Evolutionary conservation across 1,284 basidiomycete genomes (phyloP), one percentile per base, ranked within the genome.

Genomic region (Fomes fomentarius): DNA sequence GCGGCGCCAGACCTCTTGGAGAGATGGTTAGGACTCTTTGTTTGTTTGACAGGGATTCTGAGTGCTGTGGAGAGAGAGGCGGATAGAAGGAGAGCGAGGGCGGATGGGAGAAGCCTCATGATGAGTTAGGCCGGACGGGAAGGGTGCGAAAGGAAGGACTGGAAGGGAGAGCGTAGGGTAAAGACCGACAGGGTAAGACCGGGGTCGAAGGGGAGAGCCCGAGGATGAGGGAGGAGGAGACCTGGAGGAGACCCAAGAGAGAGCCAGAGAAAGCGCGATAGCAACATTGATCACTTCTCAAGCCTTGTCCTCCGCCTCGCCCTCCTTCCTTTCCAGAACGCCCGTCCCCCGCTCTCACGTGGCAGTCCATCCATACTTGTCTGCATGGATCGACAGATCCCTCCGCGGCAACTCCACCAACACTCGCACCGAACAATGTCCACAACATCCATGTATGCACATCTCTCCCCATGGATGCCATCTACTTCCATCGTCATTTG

Each of bases 41-140:
- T 61, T 43, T 69, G 63, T 34, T 57, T 65, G 44, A 73, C 33
- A 31, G 72, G 68, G 44, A 72, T 60, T 45, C 61, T 67, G 52
- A 66, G 41, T 45, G 71, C 71, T 43, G 63, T 25, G 26, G 67
- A 64, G 50, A 69, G 50, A 17, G 67, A 43, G n/a, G 60, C 55
- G 52, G 61, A 66, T 52, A 71, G 62, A 33, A 65, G 49, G 40
- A 70, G 56, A 45, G 60, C 58, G 41, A 67, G 58, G 4, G 64
- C 47, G 38, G 69, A 52, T 19, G 61, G 25, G 39, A 47, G 42
- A 31, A 57, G 33, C 52, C 65, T 68, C 71, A 73, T 72, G 54
- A 41, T 52, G 54, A 26, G 57, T 48, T 39, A 47, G 42, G 34
- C 46, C 41, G 35, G 54, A 43, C 33, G 19, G 43, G 48, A 35